Percentiles rank a stretch among this genome's conserved stretches.
These are phyloP conservation scores for Quercus ilex DNA, from an alignment of 306 rosid genomes.

Conservation along the genomic window DNA sequence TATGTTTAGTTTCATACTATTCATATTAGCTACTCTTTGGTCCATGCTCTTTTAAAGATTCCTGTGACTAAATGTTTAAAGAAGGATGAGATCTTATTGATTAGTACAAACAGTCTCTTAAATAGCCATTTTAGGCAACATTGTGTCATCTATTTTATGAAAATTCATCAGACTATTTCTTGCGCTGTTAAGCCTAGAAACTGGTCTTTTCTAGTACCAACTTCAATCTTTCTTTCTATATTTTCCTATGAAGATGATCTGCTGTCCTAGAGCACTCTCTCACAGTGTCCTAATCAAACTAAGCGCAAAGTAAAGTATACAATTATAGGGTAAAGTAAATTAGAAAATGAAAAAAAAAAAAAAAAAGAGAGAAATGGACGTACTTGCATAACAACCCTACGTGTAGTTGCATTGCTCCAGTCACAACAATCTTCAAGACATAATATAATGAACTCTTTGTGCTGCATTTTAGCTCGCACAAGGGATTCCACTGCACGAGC, in stretches of 20 bases:
- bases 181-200: neutral
- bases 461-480: constrained; percentile 91
- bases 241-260: neutral
- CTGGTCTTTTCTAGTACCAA: neutral
- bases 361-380: neutral
- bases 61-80: neutral
- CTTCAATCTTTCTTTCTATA: neutral
- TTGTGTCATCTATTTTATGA: neutral
- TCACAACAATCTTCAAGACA: constrained; percentile 96
- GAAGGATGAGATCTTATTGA: neutral
- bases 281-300: neutral
- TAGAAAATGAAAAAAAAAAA: neutral
- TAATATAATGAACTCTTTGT: constrained; percentile 80
- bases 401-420: constrained; percentile 91
- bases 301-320: neutral
- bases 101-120: neutral
- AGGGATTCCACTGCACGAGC: constrained; percentile 88
- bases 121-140: neutral
- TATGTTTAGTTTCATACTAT: neutral
- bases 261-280: too few species aligned
- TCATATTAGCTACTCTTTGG: neutral
- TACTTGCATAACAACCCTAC: constrained; percentile 94
- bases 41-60: neutral
- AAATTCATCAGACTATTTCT: neutral
- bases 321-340: neutral